A percentile compares a stretch with the other conserved stretches of the same genome.
phyloP scores from a whole-genome alignment of 768 basidiomycete species.

The Rhizopogon roseolus region DNA sequence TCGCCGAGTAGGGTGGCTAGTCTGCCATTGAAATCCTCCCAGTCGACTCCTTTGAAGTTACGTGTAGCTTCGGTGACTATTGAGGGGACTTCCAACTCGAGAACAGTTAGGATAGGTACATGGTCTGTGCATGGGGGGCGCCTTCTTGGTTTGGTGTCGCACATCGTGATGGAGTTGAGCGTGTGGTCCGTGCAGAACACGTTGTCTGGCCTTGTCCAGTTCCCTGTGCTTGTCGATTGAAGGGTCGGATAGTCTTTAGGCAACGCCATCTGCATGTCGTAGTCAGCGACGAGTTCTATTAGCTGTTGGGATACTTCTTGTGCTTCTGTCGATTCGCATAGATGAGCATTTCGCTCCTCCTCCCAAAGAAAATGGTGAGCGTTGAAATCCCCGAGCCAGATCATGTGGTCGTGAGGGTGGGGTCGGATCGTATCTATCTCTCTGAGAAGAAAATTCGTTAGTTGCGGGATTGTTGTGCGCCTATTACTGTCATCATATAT shows the following conservation, averaged over 20 bases:
- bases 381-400: conserved; percentile 24
- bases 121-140: conserved; percentile 26
- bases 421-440: too few relatives aligned
- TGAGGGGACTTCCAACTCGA: conserved; percentile 12
- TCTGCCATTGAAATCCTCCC: conserved; percentile 10
- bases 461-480: not conserved
- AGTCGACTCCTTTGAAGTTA: conserved; percentile 21
- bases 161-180: conserved; percentile 12
- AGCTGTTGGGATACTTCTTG: conserved; percentile 8
- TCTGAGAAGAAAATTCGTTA: too few relatives aligned
- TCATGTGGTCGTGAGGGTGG: conserved; percentile 3
- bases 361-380: conserved; percentile 21
- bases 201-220: conserved; percentile 32
- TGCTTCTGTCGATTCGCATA: too few relatives aligned
- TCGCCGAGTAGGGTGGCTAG: not conserved
- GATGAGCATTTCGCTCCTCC: not conserved
- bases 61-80: not conserved
- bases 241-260: conserved; percentile 24
- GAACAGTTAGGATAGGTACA: conserved; percentile 21
- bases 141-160: conserved; percentile 10
- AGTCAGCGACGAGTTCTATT: conserved; percentile 12
- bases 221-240: conserved; percentile 9
- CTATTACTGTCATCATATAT: conserved; percentile 7
- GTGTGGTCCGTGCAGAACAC: conserved; percentile 21
- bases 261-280: conserved; percentile 24